phyloP scores from a whole-genome alignment of 495 filamentous ascomycete genomes.

The Neurospora tetrasperma region DNA sequence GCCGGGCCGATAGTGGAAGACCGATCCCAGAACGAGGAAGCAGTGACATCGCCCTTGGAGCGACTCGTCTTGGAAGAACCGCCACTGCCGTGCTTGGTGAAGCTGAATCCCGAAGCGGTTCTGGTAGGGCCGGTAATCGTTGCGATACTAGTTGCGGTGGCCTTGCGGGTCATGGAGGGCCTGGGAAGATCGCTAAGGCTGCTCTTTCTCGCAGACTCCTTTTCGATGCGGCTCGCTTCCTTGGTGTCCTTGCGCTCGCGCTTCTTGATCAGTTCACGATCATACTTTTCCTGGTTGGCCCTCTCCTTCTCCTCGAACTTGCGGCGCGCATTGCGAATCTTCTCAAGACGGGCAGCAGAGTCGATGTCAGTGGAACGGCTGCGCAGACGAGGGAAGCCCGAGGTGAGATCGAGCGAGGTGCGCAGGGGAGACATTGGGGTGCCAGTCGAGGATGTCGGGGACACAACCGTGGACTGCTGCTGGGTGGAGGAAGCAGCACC shows the following conservation, averaged over 20 bases:
- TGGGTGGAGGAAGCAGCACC: slow-evolving; percentile 3
- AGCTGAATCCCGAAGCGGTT: background rate
- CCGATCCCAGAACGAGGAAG: background rate
- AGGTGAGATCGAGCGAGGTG: slow-evolving; percentile 36
- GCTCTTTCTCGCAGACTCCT: slow-evolving; percentile 25
- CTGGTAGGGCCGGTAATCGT: slow-evolving; percentile 8
- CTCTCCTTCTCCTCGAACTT: slow-evolving; percentile 44
- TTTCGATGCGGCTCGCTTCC: slow-evolving; percentile 34
- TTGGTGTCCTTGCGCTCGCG: slow-evolving; percentile 38
- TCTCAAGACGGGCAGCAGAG: slow-evolving; percentile 33
- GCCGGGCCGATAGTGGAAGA: slow-evolving; percentile 6
- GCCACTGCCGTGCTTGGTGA: background rate
- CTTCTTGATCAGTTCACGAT: slow-evolving; percentile 43
- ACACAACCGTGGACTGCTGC: slow-evolving; percentile 5
- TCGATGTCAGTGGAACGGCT: slow-evolving; percentile 39
- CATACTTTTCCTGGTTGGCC: slow-evolving; percentile 46
- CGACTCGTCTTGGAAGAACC: background rate
- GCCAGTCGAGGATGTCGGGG: slow-evolving; percentile 12
- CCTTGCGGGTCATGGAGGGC: slow-evolving; percentile 29
- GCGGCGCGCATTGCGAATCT: slow-evolving; percentile 41
- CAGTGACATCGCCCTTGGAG: background rate
- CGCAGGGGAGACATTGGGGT: slow-evolving; percentile 40
- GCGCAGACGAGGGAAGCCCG: slow-evolving; percentile 40
- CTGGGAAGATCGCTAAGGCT: slow-evolving; percentile 21
- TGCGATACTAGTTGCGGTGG: slow-evolving; percentile 21